phyloP scores from a whole-genome alignment of 2,329 filamentous ascomycete species.

The Nigrograna mackinnonii region DNA sequence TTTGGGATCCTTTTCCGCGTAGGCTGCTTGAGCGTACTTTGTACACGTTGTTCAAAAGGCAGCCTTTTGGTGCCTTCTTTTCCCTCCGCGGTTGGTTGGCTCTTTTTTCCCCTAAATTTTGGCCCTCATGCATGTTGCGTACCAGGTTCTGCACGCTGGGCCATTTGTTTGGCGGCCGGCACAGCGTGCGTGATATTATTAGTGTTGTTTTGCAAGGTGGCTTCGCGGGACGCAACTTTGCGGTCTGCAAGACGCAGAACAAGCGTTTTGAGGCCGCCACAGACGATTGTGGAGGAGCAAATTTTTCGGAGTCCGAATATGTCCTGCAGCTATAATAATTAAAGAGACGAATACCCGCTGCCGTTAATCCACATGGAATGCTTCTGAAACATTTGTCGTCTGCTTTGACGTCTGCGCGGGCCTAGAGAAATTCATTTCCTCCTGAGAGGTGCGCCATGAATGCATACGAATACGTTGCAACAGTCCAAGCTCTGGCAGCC shows the following conservation, averaged over 20 bases:
- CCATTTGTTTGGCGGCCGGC: not conserved
- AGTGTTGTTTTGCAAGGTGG: not conserved
- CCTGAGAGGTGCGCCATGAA: slow-evolving; percentile 2
- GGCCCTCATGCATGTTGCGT: too few species aligned
- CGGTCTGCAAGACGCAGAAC: not conserved
- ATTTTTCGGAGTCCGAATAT: slow-evolving; percentile 17
- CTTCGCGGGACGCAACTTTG: not conserved
- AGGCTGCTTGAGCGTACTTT: too few species aligned
- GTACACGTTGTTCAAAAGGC: too few species aligned
- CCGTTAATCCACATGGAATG: slow-evolving; percentile 4
- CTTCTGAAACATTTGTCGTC: too few species aligned
- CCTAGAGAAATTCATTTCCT: slow-evolving; percentile 1
- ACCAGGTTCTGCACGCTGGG: not conserved
- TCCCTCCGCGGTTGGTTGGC: too few species aligned
- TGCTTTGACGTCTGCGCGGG: not conserved
- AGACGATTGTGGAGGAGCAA: not conserved
- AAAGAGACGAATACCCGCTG: slow-evolving; percentile 16
- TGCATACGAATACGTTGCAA: slow-evolving; percentile 6
- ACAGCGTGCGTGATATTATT: not conserved
- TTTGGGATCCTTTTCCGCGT: too few species aligned
- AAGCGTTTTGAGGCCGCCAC: not conserved
- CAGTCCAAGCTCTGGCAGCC: not conserved
- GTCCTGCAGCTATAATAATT: slow-evolving; percentile 23
- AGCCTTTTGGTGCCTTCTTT: too few species aligned
- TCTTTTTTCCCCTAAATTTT: too few species aligned